Conservation (phyloP, 495 filamentous ascomycete species). For the Elaphomyces granulatus region DNA sequence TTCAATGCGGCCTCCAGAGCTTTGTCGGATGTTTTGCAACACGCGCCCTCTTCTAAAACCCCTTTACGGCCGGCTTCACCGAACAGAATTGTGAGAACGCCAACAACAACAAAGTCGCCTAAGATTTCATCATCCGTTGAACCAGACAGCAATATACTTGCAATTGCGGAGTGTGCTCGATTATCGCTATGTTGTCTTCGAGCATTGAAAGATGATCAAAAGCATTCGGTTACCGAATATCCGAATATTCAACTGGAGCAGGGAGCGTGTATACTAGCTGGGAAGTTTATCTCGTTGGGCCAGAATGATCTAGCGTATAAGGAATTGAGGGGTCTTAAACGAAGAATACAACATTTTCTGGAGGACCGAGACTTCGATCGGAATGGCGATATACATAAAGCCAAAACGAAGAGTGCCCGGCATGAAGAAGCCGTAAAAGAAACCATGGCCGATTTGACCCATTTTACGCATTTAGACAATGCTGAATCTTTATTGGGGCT, state of each 20-base stretch:
- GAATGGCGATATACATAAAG: conserved; percentile 9
- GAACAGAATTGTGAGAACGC: conserved; percentile 28
- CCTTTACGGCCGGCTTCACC: conserved; percentile 38
- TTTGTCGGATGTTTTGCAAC: conserved; percentile 58
- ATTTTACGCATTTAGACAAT: conserved; percentile 34
- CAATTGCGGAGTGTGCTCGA: conserved; percentile 59
- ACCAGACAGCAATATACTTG: conserved; percentile 19
- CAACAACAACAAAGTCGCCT: conserved; percentile 2
- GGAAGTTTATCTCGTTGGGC: conserved; percentile 55
- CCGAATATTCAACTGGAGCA: conserved; percentile 67
- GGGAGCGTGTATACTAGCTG: conserved; percentile 63
- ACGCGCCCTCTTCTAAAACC: conserved; percentile 11
- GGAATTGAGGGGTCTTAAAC: conserved; percentile 57
- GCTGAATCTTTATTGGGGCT: conserved; percentile 23
- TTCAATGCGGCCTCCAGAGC: conserved; percentile 63
- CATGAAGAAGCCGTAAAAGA: conserved; percentile 25
- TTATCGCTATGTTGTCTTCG: conserved; percentile 58
- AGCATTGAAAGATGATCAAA: conserved; percentile 28
- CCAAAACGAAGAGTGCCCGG: conserved; percentile 10
- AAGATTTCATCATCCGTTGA: conserved; percentile 5
- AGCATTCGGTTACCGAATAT: conserved; percentile 20
- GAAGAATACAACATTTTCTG: conserved; percentile 37
- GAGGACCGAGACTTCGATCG: conserved; percentile 10
- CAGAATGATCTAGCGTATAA: conserved; percentile 63
- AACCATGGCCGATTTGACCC: conserved; percentile 46